A percentile compares a stretch with the other conserved stretches of the same genome.
phyloP scores from a whole-genome alignment of 305 asterid species.

The Ajuga reptans region DNA sequence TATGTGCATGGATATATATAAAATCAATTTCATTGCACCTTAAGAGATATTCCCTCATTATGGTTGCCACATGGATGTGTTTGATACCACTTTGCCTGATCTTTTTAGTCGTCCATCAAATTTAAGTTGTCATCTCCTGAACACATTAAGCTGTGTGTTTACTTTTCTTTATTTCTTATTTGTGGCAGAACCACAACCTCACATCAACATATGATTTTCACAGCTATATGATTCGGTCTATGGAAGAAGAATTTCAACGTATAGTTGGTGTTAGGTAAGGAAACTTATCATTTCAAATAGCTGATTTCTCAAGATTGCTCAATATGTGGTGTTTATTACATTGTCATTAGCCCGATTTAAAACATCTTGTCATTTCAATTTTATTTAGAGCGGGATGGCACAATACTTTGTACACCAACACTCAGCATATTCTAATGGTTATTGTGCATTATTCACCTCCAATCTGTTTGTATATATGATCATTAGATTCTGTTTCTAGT shows the following conservation, averaged over 20 bases:
- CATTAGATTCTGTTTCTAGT: background rate
- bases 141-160: constrained; percentile 22
- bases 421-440: background rate
- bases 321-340: background rate
- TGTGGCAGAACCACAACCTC: constrained; percentile 98
- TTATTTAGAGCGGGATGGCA: background rate
- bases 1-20: no score
- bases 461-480: background rate
- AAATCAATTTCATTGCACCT: background rate
- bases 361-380: background rate
- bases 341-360: background rate
- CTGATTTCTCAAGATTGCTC: background rate
- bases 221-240: constrained; percentile 98
- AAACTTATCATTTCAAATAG: constrained; percentile 15
- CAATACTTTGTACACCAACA: background rate
- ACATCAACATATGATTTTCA: constrained; percentile 94
- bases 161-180: constrained; percentile 35
- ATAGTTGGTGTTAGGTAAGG: constrained; percentile 94
- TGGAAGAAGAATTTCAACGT: constrained; percentile 98
- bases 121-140: background rate
- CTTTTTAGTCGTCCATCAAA: background rate
- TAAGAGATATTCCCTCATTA: background rate
- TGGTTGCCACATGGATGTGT: background rate
- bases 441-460: background rate
- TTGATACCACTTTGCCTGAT: background rate